Evolutionary conservation across 306 rosid genomes (phyloP).

Genomic region (Dalbergia oliveri): DNA sequence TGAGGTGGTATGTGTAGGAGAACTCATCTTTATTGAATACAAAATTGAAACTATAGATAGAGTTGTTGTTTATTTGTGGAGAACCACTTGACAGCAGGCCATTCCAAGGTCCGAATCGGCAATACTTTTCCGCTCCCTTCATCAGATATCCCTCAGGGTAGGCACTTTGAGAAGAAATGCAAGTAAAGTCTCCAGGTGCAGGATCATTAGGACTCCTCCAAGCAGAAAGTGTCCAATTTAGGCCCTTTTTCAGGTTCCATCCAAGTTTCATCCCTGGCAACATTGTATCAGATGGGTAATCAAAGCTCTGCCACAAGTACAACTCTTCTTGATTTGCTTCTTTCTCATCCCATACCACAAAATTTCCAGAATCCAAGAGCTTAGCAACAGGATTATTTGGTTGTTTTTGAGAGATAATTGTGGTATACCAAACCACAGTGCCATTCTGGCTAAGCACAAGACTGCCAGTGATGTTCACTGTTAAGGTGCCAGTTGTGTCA

Average conservation of each 20-base stretch:
- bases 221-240: not conserved
- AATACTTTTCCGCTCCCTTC: not conserved
- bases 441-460: slow-evolving; percentile 33
- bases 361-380: not conserved
- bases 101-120: not conserved
- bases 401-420: not conserved
- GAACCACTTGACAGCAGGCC: not conserved
- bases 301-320: not conserved
- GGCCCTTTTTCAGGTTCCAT: not conserved
- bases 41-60: too few species aligned
- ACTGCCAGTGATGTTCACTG: not conserved
- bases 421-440: not conserved
- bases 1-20: too few species aligned
- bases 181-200: not conserved
- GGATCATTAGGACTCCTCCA: not conserved
- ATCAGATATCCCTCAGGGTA: not conserved
- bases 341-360: not conserved
- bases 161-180: too few species aligned
- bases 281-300: not conserved
- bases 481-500: slow-evolving; percentile 40
- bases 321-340: not conserved
- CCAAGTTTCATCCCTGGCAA: not conserved
- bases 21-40: too few species aligned
- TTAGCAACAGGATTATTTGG: not conserved
- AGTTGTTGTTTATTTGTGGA: not conserved